These are phyloP conservation scores for Zygoascus tannicola DNA, from an alignment of 805 yeast genomes.

Conservation along the genomic window DNA sequence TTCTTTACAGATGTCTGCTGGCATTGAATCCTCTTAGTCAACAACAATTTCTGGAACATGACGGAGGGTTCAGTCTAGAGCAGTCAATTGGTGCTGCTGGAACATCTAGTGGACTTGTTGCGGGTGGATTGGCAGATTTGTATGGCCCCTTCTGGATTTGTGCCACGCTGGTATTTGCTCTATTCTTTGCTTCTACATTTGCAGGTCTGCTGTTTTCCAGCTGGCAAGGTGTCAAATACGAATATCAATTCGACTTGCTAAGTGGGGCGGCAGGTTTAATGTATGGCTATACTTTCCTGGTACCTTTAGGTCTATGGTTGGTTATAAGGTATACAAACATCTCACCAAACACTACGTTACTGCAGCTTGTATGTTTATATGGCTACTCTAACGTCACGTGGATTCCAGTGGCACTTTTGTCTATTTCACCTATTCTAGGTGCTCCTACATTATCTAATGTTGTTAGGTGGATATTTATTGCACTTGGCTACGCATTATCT, in stretches of 20 bases:
- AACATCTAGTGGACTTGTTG: constrained; percentile 25
- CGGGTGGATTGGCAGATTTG: constrained; percentile 50
- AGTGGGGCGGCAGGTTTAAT: constrained; percentile 61
- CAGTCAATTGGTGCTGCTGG: constrained; percentile 10
- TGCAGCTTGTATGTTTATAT: constrained; percentile 61
- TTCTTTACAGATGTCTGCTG: constrained; percentile 41
- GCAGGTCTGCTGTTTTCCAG: constrained; percentile 50
- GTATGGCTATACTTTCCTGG: constrained; percentile 63
- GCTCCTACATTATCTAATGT: constrained; percentile 33
- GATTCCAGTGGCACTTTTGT: constrained; percentile 69
- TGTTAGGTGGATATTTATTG: constrained; percentile 56
- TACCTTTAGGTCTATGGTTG: constrained; percentile 51
- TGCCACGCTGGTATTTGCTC: constrained; percentile 62
- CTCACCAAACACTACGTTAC: constrained; percentile 34
- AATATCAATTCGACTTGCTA: constrained; percentile 51
- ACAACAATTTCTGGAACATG: constrained; percentile 20
- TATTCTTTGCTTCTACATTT: constrained; percentile 68
- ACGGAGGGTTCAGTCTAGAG: constrained; percentile 13
- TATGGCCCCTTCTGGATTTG: constrained; percentile 92
- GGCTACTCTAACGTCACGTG: constrained; percentile 80
- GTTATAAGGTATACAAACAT: constrained; percentile 48
- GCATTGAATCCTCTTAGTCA: constrained; percentile 47
- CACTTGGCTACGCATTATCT: constrained; percentile 51
- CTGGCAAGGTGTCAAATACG: constrained; percentile 37
- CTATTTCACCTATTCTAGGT: constrained; percentile 43